These are phyloP conservation scores for Scopulariopsis brevicaulis DNA, from an alignment of 2,329 filamentous ascomycete genomes.

Conservation along the genomic window DNA sequence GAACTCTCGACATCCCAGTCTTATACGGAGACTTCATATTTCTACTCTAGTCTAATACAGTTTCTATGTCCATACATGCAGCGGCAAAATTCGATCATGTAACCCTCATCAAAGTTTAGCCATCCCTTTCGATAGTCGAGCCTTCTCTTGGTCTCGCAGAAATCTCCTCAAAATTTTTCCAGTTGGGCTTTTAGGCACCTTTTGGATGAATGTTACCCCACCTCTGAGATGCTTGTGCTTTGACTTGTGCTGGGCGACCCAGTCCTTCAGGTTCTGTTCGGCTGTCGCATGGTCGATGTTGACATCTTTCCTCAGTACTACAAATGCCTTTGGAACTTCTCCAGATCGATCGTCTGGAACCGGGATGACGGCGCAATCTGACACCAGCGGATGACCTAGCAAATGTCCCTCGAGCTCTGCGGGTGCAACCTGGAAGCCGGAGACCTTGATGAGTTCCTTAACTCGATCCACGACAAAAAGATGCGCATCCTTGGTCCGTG, in stretches of 20 bases:
- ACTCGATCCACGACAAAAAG: slow-evolving; percentile 71
- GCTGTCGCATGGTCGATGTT: slow-evolving; percentile 38
- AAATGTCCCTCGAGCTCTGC: slow-evolving; percentile 70
- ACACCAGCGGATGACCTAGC: slow-evolving; percentile 56
- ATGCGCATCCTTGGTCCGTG: slow-evolving; percentile 59
- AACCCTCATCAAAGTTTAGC: background rate
- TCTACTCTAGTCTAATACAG: background rate
- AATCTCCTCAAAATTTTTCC: slow-evolving; percentile 63
- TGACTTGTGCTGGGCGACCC: slow-evolving; percentile 55
- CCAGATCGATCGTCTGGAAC: slow-evolving; percentile 47
- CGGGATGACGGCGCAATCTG: slow-evolving; percentile 66
- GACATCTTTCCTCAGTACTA: slow-evolving; percentile 45
- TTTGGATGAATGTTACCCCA: slow-evolving; percentile 50
- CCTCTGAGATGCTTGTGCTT: slow-evolving; percentile 59
- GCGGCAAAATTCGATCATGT: background rate
- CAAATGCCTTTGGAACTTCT: slow-evolving; percentile 52
- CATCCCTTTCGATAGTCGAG: background rate
- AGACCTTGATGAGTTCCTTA: slow-evolving; percentile 62
- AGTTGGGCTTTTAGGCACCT: slow-evolving; percentile 61
- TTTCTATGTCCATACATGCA: background rate
- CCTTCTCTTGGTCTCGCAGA: slow-evolving; percentile 64
- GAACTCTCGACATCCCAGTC: background rate
- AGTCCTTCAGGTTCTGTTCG: slow-evolving; percentile 33
- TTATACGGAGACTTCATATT: background rate
- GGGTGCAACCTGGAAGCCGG: slow-evolving; percentile 69